Percentiles rank a stretch among this genome's conserved stretches.
Evolutionary conservation across 192 early-diverging fungal genomes (phyloP).

Genomic region (Oehlia diaphana): DNA sequence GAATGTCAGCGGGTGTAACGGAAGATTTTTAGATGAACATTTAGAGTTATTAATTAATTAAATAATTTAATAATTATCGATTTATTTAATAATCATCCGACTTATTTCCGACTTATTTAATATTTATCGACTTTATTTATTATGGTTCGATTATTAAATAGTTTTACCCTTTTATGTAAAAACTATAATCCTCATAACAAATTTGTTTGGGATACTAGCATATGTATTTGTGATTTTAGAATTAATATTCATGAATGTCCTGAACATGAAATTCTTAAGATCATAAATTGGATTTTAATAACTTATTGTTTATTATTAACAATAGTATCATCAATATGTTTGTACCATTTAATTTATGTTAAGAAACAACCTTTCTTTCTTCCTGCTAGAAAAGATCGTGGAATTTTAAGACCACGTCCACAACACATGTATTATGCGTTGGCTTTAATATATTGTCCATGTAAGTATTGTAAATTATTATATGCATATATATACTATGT

Average conservation of each 20-base stretch:
- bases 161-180: conserved; percentile 7
- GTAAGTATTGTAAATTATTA: not conserved
- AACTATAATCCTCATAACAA: not conserved
- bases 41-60: not conserved
- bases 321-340: not conserved
- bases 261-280: not conserved
- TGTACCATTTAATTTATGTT: not conserved
- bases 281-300: conserved; percentile 7
- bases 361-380: conserved; percentile 17
- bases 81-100: no score
- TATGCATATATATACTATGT: not conserved
- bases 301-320: conserved; percentile 13
- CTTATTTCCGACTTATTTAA: no score
- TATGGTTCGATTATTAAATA: not conserved
- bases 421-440: not conserved
- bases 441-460: not conserved
- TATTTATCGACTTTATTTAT: not conserved
- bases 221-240: conserved; percentile 20
- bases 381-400: not conserved
- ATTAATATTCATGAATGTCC: conserved; percentile 18
- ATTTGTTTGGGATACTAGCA: conserved; percentile 8
- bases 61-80: not conserved
- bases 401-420: conserved; percentile 7
- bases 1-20: not conserved
- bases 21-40: not conserved